Conservation (phyloP, 257 asterid genomes). For the Knoxia roxburghii region DNA sequence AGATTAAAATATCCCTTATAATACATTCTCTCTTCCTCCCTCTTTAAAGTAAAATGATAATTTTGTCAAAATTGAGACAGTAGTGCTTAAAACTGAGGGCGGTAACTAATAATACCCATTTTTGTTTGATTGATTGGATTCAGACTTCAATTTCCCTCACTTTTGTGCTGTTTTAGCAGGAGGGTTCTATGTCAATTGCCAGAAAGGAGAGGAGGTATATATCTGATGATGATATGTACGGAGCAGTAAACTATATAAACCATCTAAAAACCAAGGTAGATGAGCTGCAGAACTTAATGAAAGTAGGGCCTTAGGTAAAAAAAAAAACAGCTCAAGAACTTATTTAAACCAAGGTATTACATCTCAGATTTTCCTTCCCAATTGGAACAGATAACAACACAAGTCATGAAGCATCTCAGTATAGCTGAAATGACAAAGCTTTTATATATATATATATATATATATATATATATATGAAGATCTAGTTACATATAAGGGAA, state of each 20-base stretch:
- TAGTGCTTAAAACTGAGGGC: conserved; percentile 47
- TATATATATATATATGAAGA: too few relatives aligned
- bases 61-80: conserved; percentile 42
- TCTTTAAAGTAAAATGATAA: conserved; percentile 58
- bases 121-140: too few relatives aligned
- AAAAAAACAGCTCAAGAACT: not conserved
- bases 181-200: too few relatives aligned
- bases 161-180: too few relatives aligned
- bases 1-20: too few relatives aligned
- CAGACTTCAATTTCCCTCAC: too few relatives aligned
- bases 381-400: too few relatives aligned
- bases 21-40: too few relatives aligned
- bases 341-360: not conserved
- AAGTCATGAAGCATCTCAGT: too few relatives aligned
- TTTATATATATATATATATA: too few relatives aligned
- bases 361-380: not conserved
- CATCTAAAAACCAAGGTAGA: conserved; percentile 26
- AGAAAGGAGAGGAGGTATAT: conserved; percentile 25
- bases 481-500: not conserved
- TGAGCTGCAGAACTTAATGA: not conserved
- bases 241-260: conserved; percentile 34
- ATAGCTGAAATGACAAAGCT: not conserved
- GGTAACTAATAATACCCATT: too few relatives aligned
- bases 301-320: too few relatives aligned
- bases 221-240: conserved; percentile 38